Evolutionary conservation across 148 eudicot species (phyloP).

Genomic region (Dianthus caryophyllus): DNA sequence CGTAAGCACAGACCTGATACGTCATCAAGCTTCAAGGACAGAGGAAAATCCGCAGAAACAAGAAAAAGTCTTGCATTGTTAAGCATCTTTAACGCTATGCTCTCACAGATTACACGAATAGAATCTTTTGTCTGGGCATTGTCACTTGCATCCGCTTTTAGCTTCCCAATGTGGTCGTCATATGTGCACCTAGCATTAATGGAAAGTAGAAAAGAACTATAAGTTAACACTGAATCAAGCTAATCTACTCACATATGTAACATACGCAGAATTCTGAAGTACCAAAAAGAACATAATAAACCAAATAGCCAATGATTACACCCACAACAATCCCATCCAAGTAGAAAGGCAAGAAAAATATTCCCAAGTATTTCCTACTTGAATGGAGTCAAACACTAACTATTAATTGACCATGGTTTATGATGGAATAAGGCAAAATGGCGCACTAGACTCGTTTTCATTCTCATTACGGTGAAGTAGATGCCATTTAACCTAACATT

Average conservation of each 20-base stretch:
- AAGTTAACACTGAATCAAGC: neutral
- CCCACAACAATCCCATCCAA: neutral
- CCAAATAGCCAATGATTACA: neutral
- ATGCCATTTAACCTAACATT: too few species aligned
- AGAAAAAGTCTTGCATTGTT: constrained; percentile 77
- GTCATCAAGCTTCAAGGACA: constrained; percentile 61
- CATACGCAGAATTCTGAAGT: neutral
- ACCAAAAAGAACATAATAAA: neutral
- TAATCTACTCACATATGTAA: neutral
- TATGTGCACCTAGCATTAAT: constrained; percentile 62
- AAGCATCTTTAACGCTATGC: constrained; percentile 77
- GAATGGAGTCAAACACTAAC: too few species aligned
- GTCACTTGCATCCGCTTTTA: constrained; percentile 41
- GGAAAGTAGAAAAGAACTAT: neutral
- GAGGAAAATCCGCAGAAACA: constrained; percentile 78
- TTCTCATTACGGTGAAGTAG: too few species aligned
- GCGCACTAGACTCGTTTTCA: too few species aligned
- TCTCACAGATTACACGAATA: constrained; percentile 69
- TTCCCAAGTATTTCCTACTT: neutral
- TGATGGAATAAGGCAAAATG: too few species aligned
- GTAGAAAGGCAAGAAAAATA: neutral
- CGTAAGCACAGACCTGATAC: constrained; percentile 74
- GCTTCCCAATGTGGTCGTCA: constrained; percentile 57
- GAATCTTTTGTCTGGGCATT: constrained; percentile 47
- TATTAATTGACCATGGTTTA: too few species aligned